Percentiles rank a stretch among this genome's conserved stretches.
Conservation (phyloP, 345 rosid genomes). For the Pugionium dolabratum region DNA sequence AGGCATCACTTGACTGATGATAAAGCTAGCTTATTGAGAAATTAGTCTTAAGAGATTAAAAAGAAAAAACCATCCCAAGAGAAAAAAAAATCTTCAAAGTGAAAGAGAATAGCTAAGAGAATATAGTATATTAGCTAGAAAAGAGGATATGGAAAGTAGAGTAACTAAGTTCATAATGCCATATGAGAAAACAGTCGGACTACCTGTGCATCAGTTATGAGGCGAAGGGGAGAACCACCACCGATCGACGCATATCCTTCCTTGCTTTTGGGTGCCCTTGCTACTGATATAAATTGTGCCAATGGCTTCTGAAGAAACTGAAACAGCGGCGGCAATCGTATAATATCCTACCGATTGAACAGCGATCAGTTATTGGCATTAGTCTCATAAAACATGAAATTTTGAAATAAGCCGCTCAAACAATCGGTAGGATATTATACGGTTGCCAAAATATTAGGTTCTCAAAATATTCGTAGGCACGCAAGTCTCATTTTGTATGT, state of each 20-base stretch:
- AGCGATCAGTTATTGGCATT: neutral
- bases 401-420: neutral
- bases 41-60: too few relatives aligned
- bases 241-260: constrained; percentile 99
- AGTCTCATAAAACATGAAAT: neutral
- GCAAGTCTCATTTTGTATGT: neutral
- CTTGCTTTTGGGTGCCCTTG: constrained; percentile 94
- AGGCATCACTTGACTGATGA: neutral
- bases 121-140: too few relatives aligned
- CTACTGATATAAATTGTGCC: constrained; percentile 88
- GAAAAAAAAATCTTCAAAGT: too few relatives aligned
- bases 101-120: too few relatives aligned
- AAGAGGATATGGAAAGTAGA: neutral
- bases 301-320: constrained; percentile 93
- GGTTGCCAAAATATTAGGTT: too few relatives aligned
- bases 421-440: too few relatives aligned
- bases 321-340: constrained; percentile 81
- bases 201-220: constrained; percentile 95
- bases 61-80: too few relatives aligned
- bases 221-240: constrained; percentile 94
- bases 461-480: neutral
- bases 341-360: constrained; percentile 66
- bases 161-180: neutral
- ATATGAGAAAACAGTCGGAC: neutral
- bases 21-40: neutral